Conservation (phyloP, 805 yeast genomes). For the Priceomyces fermenticarens region DNA sequence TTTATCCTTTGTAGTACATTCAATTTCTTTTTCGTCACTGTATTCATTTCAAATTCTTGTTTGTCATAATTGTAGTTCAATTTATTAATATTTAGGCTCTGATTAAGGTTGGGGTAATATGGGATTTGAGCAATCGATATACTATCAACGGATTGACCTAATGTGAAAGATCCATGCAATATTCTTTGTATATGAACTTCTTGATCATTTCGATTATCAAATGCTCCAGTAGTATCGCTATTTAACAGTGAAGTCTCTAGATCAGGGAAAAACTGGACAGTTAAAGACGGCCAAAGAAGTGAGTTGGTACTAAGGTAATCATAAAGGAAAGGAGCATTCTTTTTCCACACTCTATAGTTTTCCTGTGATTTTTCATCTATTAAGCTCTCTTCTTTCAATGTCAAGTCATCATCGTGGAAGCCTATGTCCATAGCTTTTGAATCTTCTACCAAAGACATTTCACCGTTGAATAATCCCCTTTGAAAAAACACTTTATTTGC, state of each 20-base stretch:
- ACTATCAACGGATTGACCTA: constrained; percentile 53
- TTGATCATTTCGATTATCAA: constrained; percentile 5
- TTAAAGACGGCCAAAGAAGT: constrained; percentile 43
- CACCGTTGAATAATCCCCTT: no score
- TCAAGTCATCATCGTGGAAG: not conserved
- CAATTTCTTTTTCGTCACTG: constrained; percentile 24
- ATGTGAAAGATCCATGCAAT: constrained; percentile 62
- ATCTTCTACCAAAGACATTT: no score
- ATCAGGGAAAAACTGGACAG: constrained; percentile 44
- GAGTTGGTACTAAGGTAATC: constrained; percentile 39
- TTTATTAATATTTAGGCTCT: constrained; percentile 34
- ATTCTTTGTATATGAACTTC: constrained; percentile 35
- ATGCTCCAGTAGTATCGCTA: not conserved
- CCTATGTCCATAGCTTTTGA: no score
- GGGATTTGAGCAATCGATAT: constrained; percentile 35
- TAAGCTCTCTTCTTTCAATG: constrained; percentile 8
- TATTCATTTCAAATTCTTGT: constrained; percentile 36
- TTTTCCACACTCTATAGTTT: constrained; percentile 41
- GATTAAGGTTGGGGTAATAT: constrained; percentile 25
- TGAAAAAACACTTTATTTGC: no score
- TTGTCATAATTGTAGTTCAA: constrained; percentile 37
- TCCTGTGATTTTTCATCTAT: constrained; percentile 31
- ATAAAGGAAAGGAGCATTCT: constrained; percentile 41
- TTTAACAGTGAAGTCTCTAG: constrained; percentile 13
- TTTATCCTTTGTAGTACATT: constrained; percentile 54